Evolutionary conservation across 176 grass and related monocot genomes (phyloP), one percentile per base, ranked within the genome.

Genomic region (Avena sativa): DNA sequence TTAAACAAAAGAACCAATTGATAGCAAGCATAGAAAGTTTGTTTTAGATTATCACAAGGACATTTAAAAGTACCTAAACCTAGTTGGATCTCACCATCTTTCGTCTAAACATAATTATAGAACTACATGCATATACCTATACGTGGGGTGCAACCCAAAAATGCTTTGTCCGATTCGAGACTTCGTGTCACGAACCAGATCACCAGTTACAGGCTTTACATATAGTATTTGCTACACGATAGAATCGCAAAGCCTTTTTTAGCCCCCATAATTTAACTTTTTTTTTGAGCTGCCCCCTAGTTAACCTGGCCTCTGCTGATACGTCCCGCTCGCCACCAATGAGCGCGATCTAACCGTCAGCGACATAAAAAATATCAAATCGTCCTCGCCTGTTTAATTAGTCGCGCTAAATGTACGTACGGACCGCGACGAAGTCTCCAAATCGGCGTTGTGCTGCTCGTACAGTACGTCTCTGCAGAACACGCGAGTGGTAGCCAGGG

Each of bases 111-210:
- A 53, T 12, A 51, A 38, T 3, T 38, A 38, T 38, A 43, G 6
- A 43, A 70, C 78, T 40, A 80, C 76, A 28, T 28, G 28, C 28
- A 28, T 28, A 28, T 28, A 85, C 47, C 57, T 58, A 69, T 43
- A 85, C 53, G 63, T 90, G 55, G 63, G 79, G 87, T 79, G 84
- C 84, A 90, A 83, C 80, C 55, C 55, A 79, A 57, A 90, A 87
- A 74, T 87, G 85, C 6, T 48, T 9, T n/a, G 44, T 76, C 73
- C 48, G 1, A 23, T 30, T 5, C 15, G 74, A 77, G 74, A 77
- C 26, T 10, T 84, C 83, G 46, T 58, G 59, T 50, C 61, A 86
- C 55, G 12, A 60, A 74, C 83, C 23, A 85, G 59, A 81, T 67
- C 69, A 81, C 12, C 83, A 69, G 38, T 65, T 26, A 81, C 7